A percentile compares a stretch with the other conserved stretches of the same genome.
Evolutionary conservation across 2,329 filamentous ascomycete species (phyloP).

Genomic region (Fusarium sacchari): DNA sequence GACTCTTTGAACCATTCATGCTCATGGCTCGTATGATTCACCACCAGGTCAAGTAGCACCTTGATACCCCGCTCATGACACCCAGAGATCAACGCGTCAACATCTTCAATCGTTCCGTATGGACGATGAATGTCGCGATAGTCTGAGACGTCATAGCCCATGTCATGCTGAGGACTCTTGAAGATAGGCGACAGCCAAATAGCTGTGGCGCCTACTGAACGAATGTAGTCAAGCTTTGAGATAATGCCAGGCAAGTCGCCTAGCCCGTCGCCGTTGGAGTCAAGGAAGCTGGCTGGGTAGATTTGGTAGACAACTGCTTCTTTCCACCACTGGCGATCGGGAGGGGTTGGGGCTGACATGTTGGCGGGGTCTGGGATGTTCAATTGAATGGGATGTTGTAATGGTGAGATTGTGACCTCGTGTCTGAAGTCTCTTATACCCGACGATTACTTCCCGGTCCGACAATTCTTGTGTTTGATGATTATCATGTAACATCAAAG

Average conservation of each 20-base stretch:
- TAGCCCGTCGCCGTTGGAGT: constrained; percentile 37
- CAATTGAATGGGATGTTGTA: accelerated
- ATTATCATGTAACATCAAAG: neutral
- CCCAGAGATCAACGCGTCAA: constrained; percentile 68
- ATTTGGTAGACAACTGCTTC: constrained; percentile 44
- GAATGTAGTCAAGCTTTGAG: constrained; percentile 43
- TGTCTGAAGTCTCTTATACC: neutral
- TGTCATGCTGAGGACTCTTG: constrained; percentile 63
- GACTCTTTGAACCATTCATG: constrained; percentile 69
- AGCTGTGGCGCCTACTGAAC: constrained; percentile 33
- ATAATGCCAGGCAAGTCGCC: constrained; percentile 39
- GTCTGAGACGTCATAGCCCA: constrained; percentile 73
- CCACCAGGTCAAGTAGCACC: constrained; percentile 43
- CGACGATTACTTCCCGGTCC: neutral
- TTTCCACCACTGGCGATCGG: constrained; percentile 35
- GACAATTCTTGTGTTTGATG: neutral
- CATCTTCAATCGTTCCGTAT: constrained; percentile 73
- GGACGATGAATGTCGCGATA: constrained; percentile 56
- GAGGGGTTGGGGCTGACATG: constrained; percentile 6
- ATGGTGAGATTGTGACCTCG: neutral
- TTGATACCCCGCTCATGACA: constrained; percentile 57
- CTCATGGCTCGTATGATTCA: constrained; percentile 48
- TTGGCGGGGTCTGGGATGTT: neutral
- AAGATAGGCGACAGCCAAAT: constrained; percentile 45
- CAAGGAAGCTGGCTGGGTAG: constrained; percentile 49